These are phyloP conservation scores for Fagopyrum tataricum DNA, from an alignment of 148 eudicot genomes.

Conservation along the genomic window DNA sequence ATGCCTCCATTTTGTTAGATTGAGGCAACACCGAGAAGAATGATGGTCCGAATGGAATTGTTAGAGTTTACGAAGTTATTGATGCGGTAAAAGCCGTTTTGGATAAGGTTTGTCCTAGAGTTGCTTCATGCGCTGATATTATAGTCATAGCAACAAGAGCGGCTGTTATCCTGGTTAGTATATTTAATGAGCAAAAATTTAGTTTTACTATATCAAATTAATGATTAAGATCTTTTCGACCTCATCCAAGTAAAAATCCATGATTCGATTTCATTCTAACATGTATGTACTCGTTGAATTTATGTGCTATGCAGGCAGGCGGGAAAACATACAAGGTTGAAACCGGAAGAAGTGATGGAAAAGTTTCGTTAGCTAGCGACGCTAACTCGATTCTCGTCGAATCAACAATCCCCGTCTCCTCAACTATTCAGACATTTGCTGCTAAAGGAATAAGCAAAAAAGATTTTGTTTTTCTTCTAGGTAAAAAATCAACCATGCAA, in stretches of 20 bases:
- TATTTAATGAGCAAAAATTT: not conserved
- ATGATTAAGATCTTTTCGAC: too few species aligned
- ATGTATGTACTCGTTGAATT: too few species aligned
- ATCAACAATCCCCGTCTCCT: conserved; percentile 33
- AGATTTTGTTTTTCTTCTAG: conserved; percentile 39
- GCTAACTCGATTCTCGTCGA: conserved; percentile 31
- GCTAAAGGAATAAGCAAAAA: conserved; percentile 24
- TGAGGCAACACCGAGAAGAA: conserved; percentile 17
- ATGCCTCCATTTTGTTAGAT: conserved; percentile 44
- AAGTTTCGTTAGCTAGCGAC: conserved; percentile 25
- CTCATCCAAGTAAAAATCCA: too few species aligned
- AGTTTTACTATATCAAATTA: too few species aligned
- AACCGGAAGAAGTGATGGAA: conserved; percentile 55
- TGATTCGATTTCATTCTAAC: too few species aligned
- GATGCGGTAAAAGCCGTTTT: conserved; percentile 5
- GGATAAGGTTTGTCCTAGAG: conserved; percentile 10
- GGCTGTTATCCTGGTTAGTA: conserved; percentile 4
- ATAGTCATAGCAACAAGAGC: not conserved
- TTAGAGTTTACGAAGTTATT: conserved; percentile 7
- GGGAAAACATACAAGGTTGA: conserved; percentile 35
- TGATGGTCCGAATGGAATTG: not conserved
- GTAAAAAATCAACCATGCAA: too few species aligned
- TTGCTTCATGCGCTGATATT: conserved; percentile 11
- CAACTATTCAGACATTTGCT: conserved; percentile 20
- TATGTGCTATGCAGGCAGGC: too few species aligned